phyloP scores from a whole-genome alignment of 2,329 filamentous ascomycete genomes.

The Acarospora socialis region DNA sequence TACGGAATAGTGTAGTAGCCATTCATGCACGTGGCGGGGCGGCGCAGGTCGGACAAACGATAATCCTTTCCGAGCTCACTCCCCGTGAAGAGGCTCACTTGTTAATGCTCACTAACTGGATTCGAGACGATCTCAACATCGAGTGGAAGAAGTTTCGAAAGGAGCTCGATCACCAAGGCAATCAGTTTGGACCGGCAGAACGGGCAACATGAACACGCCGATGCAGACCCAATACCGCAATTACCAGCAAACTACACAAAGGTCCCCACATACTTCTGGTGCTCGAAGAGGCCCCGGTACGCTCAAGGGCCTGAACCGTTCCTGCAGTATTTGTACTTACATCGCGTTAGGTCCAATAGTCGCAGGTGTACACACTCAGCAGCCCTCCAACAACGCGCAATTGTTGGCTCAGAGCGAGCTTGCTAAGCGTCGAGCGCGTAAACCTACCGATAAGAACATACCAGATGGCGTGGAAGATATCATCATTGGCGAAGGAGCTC shows the following conservation, averaged over 20 bases:
- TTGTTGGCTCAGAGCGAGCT: conserved; percentile 38
- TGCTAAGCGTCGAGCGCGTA: conserved; percentile 69
- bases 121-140: too few relatives aligned
- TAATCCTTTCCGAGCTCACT: too few relatives aligned
- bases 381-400: conserved; percentile 38
- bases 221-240: conserved; percentile 14
- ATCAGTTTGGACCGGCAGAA: too few relatives aligned
- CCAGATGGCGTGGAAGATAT: conserved; percentile 78
- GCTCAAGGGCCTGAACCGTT: too few relatives aligned
- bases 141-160: too few relatives aligned
- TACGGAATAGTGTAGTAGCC: too few relatives aligned
- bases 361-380: conserved; percentile 20
- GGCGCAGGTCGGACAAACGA: too few relatives aligned
- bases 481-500: conserved; percentile 66
- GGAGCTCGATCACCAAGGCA: too few relatives aligned
- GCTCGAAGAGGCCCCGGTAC: conserved; percentile 12
- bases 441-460: conserved; percentile 89
- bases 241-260: conserved; percentile 11
- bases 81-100: too few relatives aligned
- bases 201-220: conserved; percentile 12
- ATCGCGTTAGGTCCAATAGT: not conserved
- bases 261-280: conserved; percentile 8
- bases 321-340: too few relatives aligned
- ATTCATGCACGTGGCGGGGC: too few relatives aligned
- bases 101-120: too few relatives aligned